Evolutionary conservation across 1,139 yeast species (phyloP), one percentile per base, ranked within the genome.

Genomic region (Suhomyces choctaworum): DNA sequence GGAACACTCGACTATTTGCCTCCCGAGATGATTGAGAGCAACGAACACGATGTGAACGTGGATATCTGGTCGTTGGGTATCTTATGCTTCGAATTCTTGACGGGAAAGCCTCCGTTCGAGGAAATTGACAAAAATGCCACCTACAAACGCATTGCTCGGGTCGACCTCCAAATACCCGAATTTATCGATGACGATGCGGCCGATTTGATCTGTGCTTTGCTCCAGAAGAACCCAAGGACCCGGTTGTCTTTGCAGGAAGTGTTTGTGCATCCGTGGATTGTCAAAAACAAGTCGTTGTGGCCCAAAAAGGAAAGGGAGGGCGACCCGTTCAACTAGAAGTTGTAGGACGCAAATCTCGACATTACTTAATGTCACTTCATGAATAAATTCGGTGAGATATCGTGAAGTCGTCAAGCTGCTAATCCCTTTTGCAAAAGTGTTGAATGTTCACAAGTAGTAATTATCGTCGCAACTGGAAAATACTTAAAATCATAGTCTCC

Each of bases 21-120:
- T 0, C 98, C 98, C 3, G 98, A 92, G 62, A 84, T 92, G 87
- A 87, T 92, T 10, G 95, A 84, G 47, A 81, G 86, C 2, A 78
- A 77, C 49, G 84, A 80, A 22, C 95, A 92, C 52, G 94, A 86
- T 51, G 73, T 72, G 38, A 69, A 73, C 29, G 96, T 88, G 0
- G 98, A 92, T 56, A 74, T 85, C 9, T 92, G 98, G 98, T 88
- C 97, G 0, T 65, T 92, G 37, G 98, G 98, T 0, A 80, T 92
- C 2, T 62, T 92, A 28, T 76, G 90, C 42, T 92, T 84, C 54
- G 98, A 92, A 56, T 75, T 92, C 38, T 64, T 92, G 3, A 92
- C 85, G 2, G 98, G 97, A 0, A 73, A 74, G 32, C 97, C 98
- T 1, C 92, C 98, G 0, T 92, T 92, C 58, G 97, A 90, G 56